Conservation (phyloP, 176 grass and related monocot species). For the Lolium perenne region DNA sequence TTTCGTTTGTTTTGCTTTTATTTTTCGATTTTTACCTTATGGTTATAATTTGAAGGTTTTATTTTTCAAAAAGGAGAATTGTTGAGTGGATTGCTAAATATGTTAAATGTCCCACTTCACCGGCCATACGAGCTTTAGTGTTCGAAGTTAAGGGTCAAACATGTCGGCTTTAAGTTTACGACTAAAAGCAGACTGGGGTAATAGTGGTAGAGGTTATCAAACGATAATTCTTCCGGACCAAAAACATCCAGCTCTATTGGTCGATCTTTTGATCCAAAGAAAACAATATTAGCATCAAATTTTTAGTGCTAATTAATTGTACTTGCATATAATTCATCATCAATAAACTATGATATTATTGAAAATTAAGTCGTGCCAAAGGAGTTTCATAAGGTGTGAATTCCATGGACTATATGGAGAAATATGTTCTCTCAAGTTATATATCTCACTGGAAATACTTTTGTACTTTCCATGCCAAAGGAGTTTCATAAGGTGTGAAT, state of each 20-base stretch:
- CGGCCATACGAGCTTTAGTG: too few species aligned
- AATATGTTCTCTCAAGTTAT: not conserved
- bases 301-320: not conserved
- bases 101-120: too few species aligned
- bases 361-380: not conserved
- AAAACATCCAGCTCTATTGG: not conserved
- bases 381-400: conserved; percentile 2
- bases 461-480: too few species aligned
- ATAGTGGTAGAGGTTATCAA: too few species aligned
- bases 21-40: not conserved
- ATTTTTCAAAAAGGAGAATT: not conserved
- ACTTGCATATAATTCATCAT: not conserved
- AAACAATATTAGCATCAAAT: not conserved
- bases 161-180: too few species aligned
- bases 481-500: too few species aligned
- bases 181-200: too few species aligned
- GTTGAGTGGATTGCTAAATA: not conserved
- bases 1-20: not conserved
- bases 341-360: conserved; percentile 31
- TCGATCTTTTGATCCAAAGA: conserved; percentile 2
- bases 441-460: too few species aligned
- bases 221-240: not conserved
- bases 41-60: not conserved
- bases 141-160: too few species aligned
- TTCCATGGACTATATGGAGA: conserved; percentile 20